phyloP scores from a whole-genome alignment of 371 early-diverging fungal species.

The Mucor circinelloides region DNA sequence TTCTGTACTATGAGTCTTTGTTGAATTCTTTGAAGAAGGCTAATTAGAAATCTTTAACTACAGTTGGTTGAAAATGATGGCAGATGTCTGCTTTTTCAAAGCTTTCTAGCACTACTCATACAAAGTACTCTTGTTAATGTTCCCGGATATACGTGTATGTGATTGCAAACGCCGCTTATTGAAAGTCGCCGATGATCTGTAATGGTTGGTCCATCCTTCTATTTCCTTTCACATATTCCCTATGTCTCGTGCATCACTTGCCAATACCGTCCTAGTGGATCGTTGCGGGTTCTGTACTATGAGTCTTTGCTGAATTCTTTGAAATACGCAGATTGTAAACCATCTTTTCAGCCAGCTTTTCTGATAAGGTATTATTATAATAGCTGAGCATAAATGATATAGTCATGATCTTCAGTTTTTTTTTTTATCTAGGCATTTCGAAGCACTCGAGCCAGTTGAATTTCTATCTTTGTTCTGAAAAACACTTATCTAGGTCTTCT shows the following conservation, averaged over 20 bases:
- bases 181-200: too few relatives aligned
- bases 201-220: too few relatives aligned
- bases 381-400: not conserved
- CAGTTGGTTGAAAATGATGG: too few relatives aligned
- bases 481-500: too few relatives aligned
- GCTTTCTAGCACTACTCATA: too few relatives aligned
- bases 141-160: too few relatives aligned
- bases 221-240: not conserved
- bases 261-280: not conserved
- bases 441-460: too few relatives aligned
- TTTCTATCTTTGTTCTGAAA: too few relatives aligned
- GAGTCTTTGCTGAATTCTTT: slow-evolving; percentile 3
- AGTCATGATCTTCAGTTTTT: slow-evolving; percentile 1
- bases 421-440: not conserved
- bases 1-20: slow-evolving; percentile 3
- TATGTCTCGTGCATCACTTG: slow-evolving; percentile 3
- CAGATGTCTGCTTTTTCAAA: too few relatives aligned
- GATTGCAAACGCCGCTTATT: too few relatives aligned
- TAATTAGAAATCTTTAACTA: too few relatives aligned
- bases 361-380: slow-evolving; percentile 3
- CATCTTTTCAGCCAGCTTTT: slow-evolving; percentile 5
- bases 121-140: too few relatives aligned
- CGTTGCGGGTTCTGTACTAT: slow-evolving; percentile 3
- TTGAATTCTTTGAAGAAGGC: not conserved
- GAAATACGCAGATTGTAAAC: not conserved